phyloP scores from a whole-genome alignment of 2,329 filamentous ascomycete species.

The Alternaria gaisen region DNA sequence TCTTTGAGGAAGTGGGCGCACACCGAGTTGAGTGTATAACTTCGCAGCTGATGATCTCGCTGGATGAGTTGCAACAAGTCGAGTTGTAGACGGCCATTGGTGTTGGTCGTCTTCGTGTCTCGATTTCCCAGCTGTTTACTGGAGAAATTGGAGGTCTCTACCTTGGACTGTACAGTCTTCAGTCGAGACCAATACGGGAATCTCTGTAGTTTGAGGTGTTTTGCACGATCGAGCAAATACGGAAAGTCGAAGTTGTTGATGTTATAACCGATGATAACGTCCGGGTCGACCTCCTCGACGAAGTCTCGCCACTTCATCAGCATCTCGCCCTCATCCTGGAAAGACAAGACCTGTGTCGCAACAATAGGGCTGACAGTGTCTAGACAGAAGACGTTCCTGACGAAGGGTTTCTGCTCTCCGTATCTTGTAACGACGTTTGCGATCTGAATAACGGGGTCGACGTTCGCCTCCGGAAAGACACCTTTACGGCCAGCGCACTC shows the following conservation, averaged over 20 bases:
- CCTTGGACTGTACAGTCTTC: constrained; percentile 72
- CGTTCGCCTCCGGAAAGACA: constrained; percentile 90
- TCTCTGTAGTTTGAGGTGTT: constrained; percentile 76
- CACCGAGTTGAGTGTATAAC: constrained; percentile 97
- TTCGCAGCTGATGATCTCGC: constrained; percentile 91
- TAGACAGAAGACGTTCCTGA: constrained; percentile 95
- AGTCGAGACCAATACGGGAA: constrained; percentile 92
- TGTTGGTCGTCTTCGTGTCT: constrained; percentile 93
- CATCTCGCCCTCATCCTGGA: constrained; percentile 84
- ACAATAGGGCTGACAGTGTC: constrained; percentile 93
- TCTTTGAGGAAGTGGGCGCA: constrained; percentile 94
- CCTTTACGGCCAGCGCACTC: constrained; percentile 98
- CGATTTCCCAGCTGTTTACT: constrained; percentile 99
- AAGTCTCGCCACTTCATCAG: constrained; percentile 93
- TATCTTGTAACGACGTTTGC: constrained; percentile 95
- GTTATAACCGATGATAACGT: constrained; percentile 99
- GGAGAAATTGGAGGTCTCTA: constrained; percentile 85
- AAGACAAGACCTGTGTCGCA: constrained; percentile 90
- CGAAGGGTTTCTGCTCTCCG: constrained; percentile 93
- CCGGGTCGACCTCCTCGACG: constrained; percentile 86
- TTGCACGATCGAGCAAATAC: constrained; percentile 88
- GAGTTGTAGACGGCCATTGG: constrained; percentile 89
- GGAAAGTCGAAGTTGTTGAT: constrained; percentile 99
- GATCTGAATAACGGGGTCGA: constrained; percentile 97
- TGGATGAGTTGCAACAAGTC: constrained; percentile 96